Evolutionary conservation across 495 filamentous ascomycete genomes (phyloP).

Genomic region (Penicillium soppii): DNA sequence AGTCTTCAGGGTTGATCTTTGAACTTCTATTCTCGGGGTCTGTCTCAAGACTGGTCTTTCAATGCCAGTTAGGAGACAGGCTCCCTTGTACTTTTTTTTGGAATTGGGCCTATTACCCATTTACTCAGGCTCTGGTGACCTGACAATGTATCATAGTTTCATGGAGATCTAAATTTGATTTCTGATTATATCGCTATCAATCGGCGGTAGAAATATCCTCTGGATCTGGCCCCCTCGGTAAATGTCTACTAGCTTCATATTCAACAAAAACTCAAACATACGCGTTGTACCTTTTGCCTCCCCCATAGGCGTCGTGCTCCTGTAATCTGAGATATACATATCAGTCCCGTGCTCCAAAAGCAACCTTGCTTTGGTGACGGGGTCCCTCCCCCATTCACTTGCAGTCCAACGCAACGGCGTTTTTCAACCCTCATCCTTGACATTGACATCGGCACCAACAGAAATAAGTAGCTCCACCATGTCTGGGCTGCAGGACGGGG

Average conservation of each 20-base stretch:
- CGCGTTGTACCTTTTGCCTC: no score
- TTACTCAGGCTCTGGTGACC: constrained; percentile 4
- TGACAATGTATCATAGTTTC: constrained; percentile 15
- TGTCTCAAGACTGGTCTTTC: not conserved
- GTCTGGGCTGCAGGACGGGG: no score
- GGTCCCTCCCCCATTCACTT: no score
- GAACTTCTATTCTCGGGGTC: not conserved
- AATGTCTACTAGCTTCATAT: not conserved
- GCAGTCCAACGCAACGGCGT: no score
- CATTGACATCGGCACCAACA: no score
- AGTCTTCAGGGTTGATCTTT: not conserved
- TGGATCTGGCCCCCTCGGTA: not conserved
- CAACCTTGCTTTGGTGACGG: no score
- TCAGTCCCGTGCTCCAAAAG: no score
- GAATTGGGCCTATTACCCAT: not conserved
- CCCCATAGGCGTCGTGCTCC: no score
- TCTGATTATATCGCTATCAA: not conserved
- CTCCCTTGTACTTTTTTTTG: constrained; percentile 16
- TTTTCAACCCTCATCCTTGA: no score
- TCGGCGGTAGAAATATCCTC: not conserved
- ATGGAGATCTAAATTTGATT: not conserved
- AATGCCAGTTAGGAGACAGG: not conserved
- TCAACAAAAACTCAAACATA: not conserved
- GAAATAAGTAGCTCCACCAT: no score
- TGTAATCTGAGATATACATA: not conserved